Evolutionary conservation across 1,284 basidiomycete species (phyloP), one percentile per base, ranked within the genome.

Genomic region (Rhodotorula sp.): DNA sequence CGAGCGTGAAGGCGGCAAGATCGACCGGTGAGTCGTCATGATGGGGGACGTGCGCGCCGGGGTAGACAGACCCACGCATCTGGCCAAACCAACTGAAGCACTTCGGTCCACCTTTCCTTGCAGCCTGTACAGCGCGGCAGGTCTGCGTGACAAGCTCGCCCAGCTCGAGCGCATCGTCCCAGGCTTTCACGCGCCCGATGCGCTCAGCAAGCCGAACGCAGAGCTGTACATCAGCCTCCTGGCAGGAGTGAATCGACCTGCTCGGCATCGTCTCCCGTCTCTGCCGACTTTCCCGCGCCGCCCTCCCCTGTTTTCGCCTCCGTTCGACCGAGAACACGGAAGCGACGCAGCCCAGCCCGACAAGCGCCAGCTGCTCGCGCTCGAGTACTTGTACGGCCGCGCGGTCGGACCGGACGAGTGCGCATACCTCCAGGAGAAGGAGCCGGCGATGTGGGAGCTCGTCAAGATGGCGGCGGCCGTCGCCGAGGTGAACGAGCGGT

Each of bases 371-470:
- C 37, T 44, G 17, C 58, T 60, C 45, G 58, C 58, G 6, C 58
- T 60, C 58, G 58, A 60, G 29, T 60, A 60, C 26, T 45, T 60
- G n/a, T 60, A 60, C 58, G 58, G 58, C 6, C 58, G 58, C 1
- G 45, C 44, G 6, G 58, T 60, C 26, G 44, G 26, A 10, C 4
- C 24, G 26, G 18, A 48, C 42, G 58, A 60, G 45, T 46, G 26
- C 44, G 58, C 45, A 14, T 46, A 46, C 45, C 58, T 60, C 45
- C 45, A n/a, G 58, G n/a, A 30, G 26, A n/a, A 44, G 8, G 44
- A 60, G 26, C 26, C 44, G 18, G 44, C 58, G 7, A 44, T 30
- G 17, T 60, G 58, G 58, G 14, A 20, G 29, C 58, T 60, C n/a
- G 58, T 44, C n/a, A 29, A 29, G 20, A 26, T 44, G 26, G 48